Percentiles rank a stretch among this genome's conserved stretches.
Conservation (phyloP, 2,329 filamentous ascomycete species). For the Fusarium haematococcum region DNA sequence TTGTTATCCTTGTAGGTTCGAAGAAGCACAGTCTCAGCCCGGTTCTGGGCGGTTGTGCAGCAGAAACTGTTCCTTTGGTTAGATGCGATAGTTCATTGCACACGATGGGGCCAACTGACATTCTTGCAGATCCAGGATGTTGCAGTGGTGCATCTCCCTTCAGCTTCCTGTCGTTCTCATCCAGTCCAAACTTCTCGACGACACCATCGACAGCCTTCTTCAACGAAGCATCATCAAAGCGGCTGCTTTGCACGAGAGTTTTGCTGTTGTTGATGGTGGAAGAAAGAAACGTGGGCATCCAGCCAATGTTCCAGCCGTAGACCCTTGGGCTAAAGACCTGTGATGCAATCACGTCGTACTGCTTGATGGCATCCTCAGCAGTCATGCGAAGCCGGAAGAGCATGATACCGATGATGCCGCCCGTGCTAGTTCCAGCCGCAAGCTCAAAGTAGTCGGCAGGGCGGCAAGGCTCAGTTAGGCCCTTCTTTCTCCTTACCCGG, state of each 20-base stretch:
- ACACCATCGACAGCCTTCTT: slow-evolving; percentile 28
- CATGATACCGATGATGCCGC: slow-evolving; percentile 33
- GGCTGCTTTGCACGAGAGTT: slow-evolving; percentile 21
- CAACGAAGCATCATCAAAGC: slow-evolving; percentile 24
- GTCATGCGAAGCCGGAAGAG: slow-evolving; percentile 38
- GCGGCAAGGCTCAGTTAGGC: neutral
- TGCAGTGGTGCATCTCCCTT: slow-evolving; percentile 30
- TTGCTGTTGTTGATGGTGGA: slow-evolving; percentile 26
- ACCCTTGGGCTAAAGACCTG: slow-evolving; percentile 32
- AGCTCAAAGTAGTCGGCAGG: slow-evolving; percentile 35
- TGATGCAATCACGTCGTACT: slow-evolving; percentile 32
- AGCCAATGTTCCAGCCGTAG: slow-evolving; percentile 21
- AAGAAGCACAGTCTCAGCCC: slow-evolving; percentile 30
- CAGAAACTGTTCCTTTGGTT: neutral
- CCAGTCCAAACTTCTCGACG: slow-evolving; percentile 23
- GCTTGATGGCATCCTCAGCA: slow-evolving; percentile 20
- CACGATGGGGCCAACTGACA: slow-evolving; percentile 4
- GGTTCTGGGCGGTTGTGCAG: slow-evolving; percentile 27
- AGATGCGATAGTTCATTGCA: neutral
- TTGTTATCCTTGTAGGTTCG: slow-evolving; percentile 23
- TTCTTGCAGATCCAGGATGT: slow-evolving; percentile 6
- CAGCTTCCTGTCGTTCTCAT: slow-evolving; percentile 25
- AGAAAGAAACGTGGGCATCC: slow-evolving; percentile 4
- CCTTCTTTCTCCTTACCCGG: neutral
- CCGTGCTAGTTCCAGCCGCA: slow-evolving; percentile 30